Percentiles rank a stretch among this genome's conserved stretches.
Evolutionary conservation across 176 grass and related monocot genomes (phyloP).

Genomic region (Oryza glaberrima): DNA sequence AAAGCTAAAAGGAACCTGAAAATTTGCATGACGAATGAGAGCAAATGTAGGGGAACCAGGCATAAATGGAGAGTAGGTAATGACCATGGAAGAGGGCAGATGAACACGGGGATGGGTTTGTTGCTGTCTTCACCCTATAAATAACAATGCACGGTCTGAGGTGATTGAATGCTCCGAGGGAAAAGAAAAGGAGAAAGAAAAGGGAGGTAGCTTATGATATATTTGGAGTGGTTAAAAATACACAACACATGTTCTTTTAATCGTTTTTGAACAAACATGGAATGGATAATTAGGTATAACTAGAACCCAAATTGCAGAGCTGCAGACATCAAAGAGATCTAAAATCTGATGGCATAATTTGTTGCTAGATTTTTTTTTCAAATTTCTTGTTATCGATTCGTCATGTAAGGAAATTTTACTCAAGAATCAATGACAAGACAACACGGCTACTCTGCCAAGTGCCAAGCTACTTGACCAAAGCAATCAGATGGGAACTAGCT

Average conservation of each 20-base stretch:
- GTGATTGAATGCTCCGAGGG: slow-evolving; percentile 21
- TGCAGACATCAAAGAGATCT: neutral
- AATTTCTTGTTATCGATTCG: no score
- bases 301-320: neutral
- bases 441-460: neutral
- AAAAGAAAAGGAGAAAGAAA: neutral
- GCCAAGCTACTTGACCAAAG: neutral
- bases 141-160: slow-evolving; percentile 49
- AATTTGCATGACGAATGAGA: slow-evolving; percentile 1
- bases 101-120: neutral
- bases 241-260: neutral
- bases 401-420: no score
- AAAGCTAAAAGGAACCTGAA: slow-evolving; percentile 16
- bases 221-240: slow-evolving; percentile 34
- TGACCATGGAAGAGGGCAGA: slow-evolving; percentile 19
- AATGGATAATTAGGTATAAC: neutral
- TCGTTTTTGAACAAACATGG: neutral
- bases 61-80: slow-evolving; percentile 23
- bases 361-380: neutral
- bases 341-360: neutral
- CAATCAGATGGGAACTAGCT: no score
- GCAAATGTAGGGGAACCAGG: slow-evolving; percentile 31
- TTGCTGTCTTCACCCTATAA: slow-evolving; percentile 42
- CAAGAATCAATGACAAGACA: neutral
- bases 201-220: neutral